Conservation (phyloP, 1,284 basidiomycete species). For the Melanopsichium pennsylvanicum region DNA sequence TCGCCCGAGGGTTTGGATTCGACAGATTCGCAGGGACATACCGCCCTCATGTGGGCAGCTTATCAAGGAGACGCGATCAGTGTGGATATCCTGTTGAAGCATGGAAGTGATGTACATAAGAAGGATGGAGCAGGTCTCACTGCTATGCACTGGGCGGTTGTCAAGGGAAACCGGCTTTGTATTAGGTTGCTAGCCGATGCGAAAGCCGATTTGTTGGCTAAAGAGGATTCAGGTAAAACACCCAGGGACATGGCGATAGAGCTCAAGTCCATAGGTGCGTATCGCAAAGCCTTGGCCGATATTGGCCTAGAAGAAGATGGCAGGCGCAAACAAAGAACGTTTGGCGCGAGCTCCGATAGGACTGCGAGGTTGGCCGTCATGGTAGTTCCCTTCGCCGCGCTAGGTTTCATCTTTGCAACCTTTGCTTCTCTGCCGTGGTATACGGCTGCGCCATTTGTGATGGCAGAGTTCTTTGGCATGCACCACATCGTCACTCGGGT, state of each 20-base stretch:
- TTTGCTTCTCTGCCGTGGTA: slow-evolving; percentile 87
- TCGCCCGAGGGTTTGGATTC: slow-evolving; percentile 42
- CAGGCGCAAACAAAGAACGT: slow-evolving; percentile 26
- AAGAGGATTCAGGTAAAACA: slow-evolving; percentile 85
- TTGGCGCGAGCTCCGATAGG: slow-evolving; percentile 75
- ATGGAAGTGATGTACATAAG: slow-evolving; percentile 80
- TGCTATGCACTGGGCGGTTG: slow-evolving; percentile 98
- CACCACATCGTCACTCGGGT: slow-evolving; percentile 74
- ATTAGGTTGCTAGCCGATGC: slow-evolving; percentile 85
- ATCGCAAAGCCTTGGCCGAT: slow-evolving; percentile 85
- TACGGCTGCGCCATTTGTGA: slow-evolving; percentile 80
- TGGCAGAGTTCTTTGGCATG: slow-evolving; percentile 87
- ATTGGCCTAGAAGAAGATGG: slow-evolving; percentile 73
- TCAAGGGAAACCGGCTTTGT: slow-evolving; percentile 85
- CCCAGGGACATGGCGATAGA: slow-evolving; percentile 93
- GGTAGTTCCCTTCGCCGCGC: slow-evolving; percentile 77
- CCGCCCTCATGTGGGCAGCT: slow-evolving; percentile 97
- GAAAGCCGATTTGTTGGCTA: slow-evolving; percentile 81
- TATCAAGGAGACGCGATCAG: slow-evolving; percentile 97
- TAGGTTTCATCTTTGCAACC: slow-evolving; percentile 84
- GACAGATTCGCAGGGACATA: slow-evolving; percentile 86
- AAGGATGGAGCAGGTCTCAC: slow-evolving; percentile 84
- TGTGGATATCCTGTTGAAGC: slow-evolving; percentile 86
- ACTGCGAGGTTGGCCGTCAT: slow-evolving; percentile 85
- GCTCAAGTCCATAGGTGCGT: slow-evolving; percentile 80